Base-by-base conservation (phyloP, 441 rosid species). In the Raphanus hybrid region DNA sequence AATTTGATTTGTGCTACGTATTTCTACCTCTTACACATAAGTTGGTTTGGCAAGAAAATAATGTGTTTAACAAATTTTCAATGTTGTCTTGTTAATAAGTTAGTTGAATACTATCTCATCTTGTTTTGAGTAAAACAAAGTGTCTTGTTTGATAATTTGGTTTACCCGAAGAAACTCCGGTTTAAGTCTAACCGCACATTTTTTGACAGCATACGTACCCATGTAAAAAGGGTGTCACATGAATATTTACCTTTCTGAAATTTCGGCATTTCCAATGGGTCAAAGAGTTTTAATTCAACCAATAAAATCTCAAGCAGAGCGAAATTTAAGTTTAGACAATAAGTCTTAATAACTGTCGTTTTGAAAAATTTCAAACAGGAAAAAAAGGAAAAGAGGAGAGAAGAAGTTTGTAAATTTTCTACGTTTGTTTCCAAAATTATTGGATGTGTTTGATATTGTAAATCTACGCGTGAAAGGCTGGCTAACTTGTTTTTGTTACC, bases 261-360 rank as follows among this genome's bases (percentile, higher is more conserved):
- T 57, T 57, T 79, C 79, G 82, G 82, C 75, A 45, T 69, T 63
- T 69, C 71, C 29, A 57, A 57, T 34, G 79, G 82, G 82, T 79
- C 75, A 74, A 69, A 57, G 72, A 69, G 59, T 74, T 32, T 43
- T 32, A n/a, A 64, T 57, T 34, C 26, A 41, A 69, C 75, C 71
- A 69, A 43, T 74, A 11, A 79, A 74, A 74, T 55, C 48, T 43
- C 26, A 14, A 5, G 43, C 59, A 15, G 5, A 69, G 75, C 82
- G 82, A 69, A 79, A 74, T 64, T 74, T 54, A 79, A 74, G 78
- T 64, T 3, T 8, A 69, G 43, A 57, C 79, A 69, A 45, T 79
- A 69, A 74, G 59, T 57, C 27, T 12, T 26, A 14, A 11, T 39
- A 23, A 11, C 59, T 39, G 7, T 54, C 12, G 54, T 35, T 52